Evolutionary conservation across 768 basidiomycete species (phyloP).

Genomic region (Suillus decipiens): DNA sequence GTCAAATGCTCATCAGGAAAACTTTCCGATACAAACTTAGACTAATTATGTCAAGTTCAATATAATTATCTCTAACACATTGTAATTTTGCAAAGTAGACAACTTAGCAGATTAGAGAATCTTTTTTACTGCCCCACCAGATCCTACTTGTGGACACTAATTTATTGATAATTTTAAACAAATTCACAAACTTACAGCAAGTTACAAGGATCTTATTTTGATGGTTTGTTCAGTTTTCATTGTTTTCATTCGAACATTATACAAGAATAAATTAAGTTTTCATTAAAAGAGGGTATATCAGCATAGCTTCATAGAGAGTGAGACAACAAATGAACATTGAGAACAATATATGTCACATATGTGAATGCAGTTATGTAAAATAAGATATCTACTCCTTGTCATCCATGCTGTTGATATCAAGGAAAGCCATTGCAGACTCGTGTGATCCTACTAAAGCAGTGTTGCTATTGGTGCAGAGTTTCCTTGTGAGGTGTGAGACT

Average conservation of each 20-base stretch:
- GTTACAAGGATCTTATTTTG: too few relatives aligned
- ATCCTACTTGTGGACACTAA: neutral
- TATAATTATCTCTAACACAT: neutral
- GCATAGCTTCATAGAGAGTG: too few relatives aligned
- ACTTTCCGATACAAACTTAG: neutral
- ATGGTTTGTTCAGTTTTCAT: too few relatives aligned
- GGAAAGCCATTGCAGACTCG: neutral
- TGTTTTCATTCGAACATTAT: neutral
- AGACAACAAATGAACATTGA: too few relatives aligned
- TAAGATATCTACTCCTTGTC: neutral
- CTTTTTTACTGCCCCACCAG: neutral
- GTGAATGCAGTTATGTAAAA: too few relatives aligned
- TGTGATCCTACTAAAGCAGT: neutral
- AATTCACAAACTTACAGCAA: neutral
- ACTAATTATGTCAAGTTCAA: neutral
- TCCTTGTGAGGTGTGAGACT: neutral
- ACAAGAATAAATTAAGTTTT: neutral
- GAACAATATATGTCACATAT: too few relatives aligned
- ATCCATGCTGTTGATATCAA: neutral
- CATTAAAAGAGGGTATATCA: neutral
- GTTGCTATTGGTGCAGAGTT: neutral
- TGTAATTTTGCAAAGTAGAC: neutral
- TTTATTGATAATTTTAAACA: neutral
- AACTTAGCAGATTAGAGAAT: neutral
- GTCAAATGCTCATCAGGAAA: too few relatives aligned